Base-by-base conservation (phyloP, 1,284 basidiomycete genomes). In the Malassezia globosa region DNA sequence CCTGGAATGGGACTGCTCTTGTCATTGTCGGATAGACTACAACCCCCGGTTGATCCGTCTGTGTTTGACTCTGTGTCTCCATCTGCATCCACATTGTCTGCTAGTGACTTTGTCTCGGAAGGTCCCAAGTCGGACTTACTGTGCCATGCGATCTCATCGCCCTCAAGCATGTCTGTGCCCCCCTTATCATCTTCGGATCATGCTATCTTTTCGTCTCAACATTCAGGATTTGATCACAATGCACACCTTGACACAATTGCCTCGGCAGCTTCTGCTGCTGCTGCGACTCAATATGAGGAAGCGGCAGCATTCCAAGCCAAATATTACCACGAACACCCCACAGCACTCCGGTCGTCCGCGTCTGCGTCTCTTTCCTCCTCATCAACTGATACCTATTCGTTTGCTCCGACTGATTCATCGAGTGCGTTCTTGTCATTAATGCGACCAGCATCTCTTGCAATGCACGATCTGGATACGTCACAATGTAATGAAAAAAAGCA, bases 1-100 rank as follows among this genome's bases (percentile, higher is more conserved):
- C 42, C 48, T 13, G 41, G 48, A 23, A 50, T 50, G 48, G 42
- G 37, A 16, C 27, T 50, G 21, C 25, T 50, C 11, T 37, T 50
- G 5, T 50, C 48, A 4, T 23, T 50, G 8, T 38, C 48, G 4
- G 22, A 45, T 6, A 38, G 38, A 16, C 31, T 50, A n/a, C 18
- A 16, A 7, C 37, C 42, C 6, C 25, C 22, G 5, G 24, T 44
- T 25, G 14, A 42, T 14, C 2, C 41, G 11, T 21, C 11, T 11
- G 41, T 7, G 7, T n/a, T 21, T 10, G 13, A 16, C n/a, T n/a
- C 13, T n/a, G 19, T 8, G 16, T 19, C 35, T 10, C 10, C 41
- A 5, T 14, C 16, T 5, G 11, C 31, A 11, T 18, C 21, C 13
- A 19, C 19, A 18, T 23, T 31, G 7, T 13, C 41, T 4, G n/a